phyloP scores from a whole-genome alignment of 2,329 filamentous ascomycete genomes.

The Rhexocercosporidium sp. region DNA sequence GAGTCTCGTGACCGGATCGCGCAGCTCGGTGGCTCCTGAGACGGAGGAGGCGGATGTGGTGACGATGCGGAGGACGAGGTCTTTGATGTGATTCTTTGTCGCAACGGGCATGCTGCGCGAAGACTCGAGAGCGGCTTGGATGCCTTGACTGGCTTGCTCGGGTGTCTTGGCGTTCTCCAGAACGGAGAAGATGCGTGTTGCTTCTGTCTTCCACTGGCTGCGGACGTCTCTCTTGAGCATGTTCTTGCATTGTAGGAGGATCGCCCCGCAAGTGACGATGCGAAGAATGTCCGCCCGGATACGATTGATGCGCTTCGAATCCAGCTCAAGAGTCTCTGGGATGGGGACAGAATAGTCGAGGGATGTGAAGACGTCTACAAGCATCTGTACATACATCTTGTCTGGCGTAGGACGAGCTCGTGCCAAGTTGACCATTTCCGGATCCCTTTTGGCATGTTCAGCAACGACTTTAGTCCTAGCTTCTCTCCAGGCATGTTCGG shows the following conservation, averaged over 20 bases:
- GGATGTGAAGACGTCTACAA: constrained; percentile 77
- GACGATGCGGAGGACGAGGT: constrained; percentile 61
- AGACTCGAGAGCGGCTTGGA: constrained; percentile 66
- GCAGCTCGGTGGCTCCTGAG: constrained; percentile 44
- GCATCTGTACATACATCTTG: constrained; percentile 76
- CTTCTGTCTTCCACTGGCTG: constrained; percentile 77
- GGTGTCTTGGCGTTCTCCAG: constrained; percentile 61
- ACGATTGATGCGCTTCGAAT: constrained; percentile 64
- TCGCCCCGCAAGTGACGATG: constrained; percentile 75
- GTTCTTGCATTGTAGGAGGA: constrained; percentile 82
- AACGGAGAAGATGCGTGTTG: constrained; percentile 70
- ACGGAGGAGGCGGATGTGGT: constrained; percentile 29
- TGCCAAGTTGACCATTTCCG: constrained; percentile 67
- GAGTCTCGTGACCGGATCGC: constrained; percentile 66
- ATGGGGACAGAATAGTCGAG: constrained; percentile 61
- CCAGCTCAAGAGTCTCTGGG: constrained; percentile 77
- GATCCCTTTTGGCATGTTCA: constrained; percentile 71
- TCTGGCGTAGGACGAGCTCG: constrained; percentile 68
- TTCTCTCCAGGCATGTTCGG: constrained; percentile 68
- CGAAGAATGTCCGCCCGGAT: constrained; percentile 63
- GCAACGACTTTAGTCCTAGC: constrained; percentile 68
- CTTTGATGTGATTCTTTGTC: constrained; percentile 63
- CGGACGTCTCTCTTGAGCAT: constrained; percentile 81
- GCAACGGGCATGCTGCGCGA: constrained; percentile 68
- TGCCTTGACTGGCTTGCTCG: constrained; percentile 59